Evolutionary conservation across 352 stramenopile species (phyloP), one percentile per base, ranked within the genome.

Genomic region (Phytopythium helicoides): DNA sequence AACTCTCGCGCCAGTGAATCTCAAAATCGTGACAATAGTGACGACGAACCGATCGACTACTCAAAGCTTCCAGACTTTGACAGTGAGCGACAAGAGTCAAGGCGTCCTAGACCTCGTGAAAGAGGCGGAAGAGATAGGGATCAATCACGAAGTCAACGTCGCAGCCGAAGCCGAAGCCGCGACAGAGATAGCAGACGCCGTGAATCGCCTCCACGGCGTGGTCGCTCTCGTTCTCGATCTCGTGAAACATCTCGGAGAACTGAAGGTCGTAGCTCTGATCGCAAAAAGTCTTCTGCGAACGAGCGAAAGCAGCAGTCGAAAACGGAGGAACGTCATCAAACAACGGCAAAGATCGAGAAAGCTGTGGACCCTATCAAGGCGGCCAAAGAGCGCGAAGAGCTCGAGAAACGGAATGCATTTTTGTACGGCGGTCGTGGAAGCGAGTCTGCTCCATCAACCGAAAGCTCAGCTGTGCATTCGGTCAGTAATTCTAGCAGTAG

Each of bases 21-120:
- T 15, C 21, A 28, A 9, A 53, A 44, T 11, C 48, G 66, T 10
- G 64, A 68, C 2, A 53, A 74, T 1, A 68, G 79, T 7, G 76
- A 89, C 0, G 79, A 92, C 0, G 71, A 79, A 51, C 73, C 76
- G 5, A 90, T 92, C n/a, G 76, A 94, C 41, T 92, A 90, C 47
- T 76, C 81, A 6, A 90, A 86, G 44, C 36, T 94, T 9, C 81
- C 80, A 0, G 70, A 86, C 52, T 89, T 89, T 59, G 75, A 87
- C 23, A 39, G 47, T 10, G 33, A 14, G 10, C 42, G 44, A 37
- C 16, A 34, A 7, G 36, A 25, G 12, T 36, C 21, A 9, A 44
- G 15, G 3, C 16, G 0, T 14, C 2, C 11, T 21, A 31, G 66
- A 57, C 26, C 49, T 22, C 31, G 62, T 46, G 12, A 52, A 52